phyloP scores from a whole-genome alignment of 2,329 filamentous ascomycete species.

The Pseudocercospora cruenta region DNA sequence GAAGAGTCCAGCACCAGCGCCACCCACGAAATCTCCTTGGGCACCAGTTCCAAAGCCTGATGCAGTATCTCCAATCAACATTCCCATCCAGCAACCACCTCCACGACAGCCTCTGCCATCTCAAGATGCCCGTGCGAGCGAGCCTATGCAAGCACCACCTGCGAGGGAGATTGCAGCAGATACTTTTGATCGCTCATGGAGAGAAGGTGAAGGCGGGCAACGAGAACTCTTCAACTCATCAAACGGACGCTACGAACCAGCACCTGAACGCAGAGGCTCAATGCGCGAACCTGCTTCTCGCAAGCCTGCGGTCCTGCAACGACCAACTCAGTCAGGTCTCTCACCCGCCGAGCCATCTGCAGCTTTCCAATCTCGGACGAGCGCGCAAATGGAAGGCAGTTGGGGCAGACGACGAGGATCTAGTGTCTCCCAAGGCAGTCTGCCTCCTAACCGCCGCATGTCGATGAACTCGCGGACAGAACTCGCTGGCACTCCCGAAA shows the following conservation, averaged over 20 bases:
- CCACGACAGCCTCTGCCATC: slow-evolving; percentile 45
- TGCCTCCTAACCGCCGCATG: slow-evolving; percentile 67
- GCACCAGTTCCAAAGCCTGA: slow-evolving; percentile 83
- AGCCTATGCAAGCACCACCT: slow-evolving; percentile 57
- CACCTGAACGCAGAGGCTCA: slow-evolving; percentile 74
- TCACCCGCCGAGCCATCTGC: slow-evolving; percentile 80
- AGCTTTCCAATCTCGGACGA: slow-evolving; percentile 79
- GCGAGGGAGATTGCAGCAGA: slow-evolving; percentile 90
- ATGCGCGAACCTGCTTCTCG: slow-evolving; percentile 69
- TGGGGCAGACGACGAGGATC: slow-evolving; percentile 79
- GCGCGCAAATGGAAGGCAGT: slow-evolving; percentile 62
- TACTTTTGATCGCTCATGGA: slow-evolving; percentile 86
- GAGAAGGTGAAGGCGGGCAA: slow-evolving; percentile 65
- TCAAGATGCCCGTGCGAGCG: slow-evolving; percentile 61
- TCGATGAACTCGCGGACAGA: slow-evolving; percentile 54
- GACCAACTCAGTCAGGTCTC: slow-evolving; percentile 64
- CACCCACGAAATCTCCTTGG: slow-evolving; percentile 89
- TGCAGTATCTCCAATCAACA: slow-evolving; percentile 73
- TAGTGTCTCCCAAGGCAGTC: slow-evolving; percentile 86
- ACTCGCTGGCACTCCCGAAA: slow-evolving; percentile 29
- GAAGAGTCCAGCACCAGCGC: slow-evolving; percentile 70
- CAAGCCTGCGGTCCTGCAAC: slow-evolving; percentile 78
- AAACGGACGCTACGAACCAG: slow-evolving; percentile 89
- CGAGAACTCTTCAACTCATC: slow-evolving; percentile 93
- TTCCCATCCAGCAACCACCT: slow-evolving; percentile 48